Base-by-base conservation (phyloP, 495 filamentous ascomycete species). In the Penicillium goetzii region DNA sequence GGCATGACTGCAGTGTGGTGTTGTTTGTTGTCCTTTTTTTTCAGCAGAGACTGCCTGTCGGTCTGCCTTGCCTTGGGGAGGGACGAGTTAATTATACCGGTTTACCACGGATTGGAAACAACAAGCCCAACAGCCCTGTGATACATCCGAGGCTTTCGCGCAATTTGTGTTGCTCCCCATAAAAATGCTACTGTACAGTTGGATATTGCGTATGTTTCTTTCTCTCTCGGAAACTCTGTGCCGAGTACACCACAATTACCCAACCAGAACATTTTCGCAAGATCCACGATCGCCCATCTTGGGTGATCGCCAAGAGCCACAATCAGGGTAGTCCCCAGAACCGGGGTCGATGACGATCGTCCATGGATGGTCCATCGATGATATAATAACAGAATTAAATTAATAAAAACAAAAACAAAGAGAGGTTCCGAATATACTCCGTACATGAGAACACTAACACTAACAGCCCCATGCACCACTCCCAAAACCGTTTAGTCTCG, bases 231-330 rank as follows among this genome's bases (percentile, higher is more conserved):
- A 15, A 33, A 55, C 28, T 36, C n/a, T 11, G 52, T 55, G 28
- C 30, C 52, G 52, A 55, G 7, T 11, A 30, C 15, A 55, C 32
- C n/a, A 19, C 25, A 14, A 32, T 8, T 12, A 30, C 14, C 25
- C 25, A 53, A 30, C 26, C 25, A 53, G 8, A 26, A 5, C 54
- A 47, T 6, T 5, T 5, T 10, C 25, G 25, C 47, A 51, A 26
- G 56, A 59, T 45, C 56, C 56, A 33, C 41, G 58, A 60, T 60
- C 58, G 30, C 58, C 33, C 19, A 17, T 47, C 56, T 58, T 33
- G 56, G 40, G 11, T 17, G 56, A 58, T 58, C 56, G 56, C 56
- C 41, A 19, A 58, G 56, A 23, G 30, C 38, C 40, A 58, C 36
- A 55, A 19, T 15, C 28, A 19, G 23, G 40, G 40, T 34, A 57